Base-by-base conservation (phyloP, 495 filamentous ascomycete genomes). In the Opeltia flavorubescens region DNA sequence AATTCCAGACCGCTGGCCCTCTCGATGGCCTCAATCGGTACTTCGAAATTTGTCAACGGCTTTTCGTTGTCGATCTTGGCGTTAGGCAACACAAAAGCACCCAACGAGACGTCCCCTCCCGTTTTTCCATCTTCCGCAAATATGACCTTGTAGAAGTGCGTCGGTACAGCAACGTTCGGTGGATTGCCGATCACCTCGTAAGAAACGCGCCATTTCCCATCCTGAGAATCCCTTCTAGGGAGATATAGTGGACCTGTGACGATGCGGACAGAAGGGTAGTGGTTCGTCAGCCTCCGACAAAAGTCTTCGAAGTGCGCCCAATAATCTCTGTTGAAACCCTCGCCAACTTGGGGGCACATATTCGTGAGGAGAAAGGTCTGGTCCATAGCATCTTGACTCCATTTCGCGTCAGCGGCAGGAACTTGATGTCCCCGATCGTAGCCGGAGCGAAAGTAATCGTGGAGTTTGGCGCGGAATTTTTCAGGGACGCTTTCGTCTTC, bases 221-320 rank as follows among this genome's bases (percentile, higher is more conserved):
- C 91, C 5, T 63, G 53, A 5, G 78, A 66, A 44, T 89, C 85
- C 15, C 77, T 70, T 54, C 78, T 76, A 1, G 91, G 91, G 15
- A 98, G 77, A 57, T 98, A 98, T 44, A 98, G 62, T 1, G 91
- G 91, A 0, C 91, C 91, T 2, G 91, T 96, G 28, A 96, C 84
- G 55, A 98, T 79, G 5, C 91, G 76, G 27, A 98, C 88, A 21
- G 74, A 81, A 1, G 91, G 87, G 53, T 95, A 98, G n/a, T 66
- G 71, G 35, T 65, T 63, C 1, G 89, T 84, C 27, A 98, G 71
- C 6, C 84, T 69, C 2, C 91, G 76, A 63, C 93, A 94, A 62
- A 96, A 98, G 54, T 94, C 87, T 64, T 98, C 91, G 56, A 98
- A 89, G 59, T 96, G 93, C 43, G 93, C 80, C 91, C 91, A 98